phyloP scores from a whole-genome alignment of 2,329 filamentous ascomycete genomes.

The Cytospora piceae region DNA sequence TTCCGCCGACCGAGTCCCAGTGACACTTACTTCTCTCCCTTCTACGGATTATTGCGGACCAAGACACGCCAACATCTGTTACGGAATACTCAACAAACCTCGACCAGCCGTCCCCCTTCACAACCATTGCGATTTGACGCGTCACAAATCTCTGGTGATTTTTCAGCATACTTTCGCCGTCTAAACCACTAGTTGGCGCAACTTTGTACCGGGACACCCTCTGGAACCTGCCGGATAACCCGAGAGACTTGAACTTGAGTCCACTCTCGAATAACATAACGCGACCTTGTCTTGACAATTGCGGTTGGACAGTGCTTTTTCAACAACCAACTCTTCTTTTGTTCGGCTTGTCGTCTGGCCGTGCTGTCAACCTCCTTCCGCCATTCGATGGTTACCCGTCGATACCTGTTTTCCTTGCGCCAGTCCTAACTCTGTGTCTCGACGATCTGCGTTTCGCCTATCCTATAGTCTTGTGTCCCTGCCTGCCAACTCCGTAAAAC shows the following conservation, averaged over 20 bases:
- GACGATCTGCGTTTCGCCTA: neutral
- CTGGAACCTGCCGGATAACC: neutral
- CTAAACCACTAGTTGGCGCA: neutral
- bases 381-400: neutral
- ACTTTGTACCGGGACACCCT: neutral
- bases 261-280: neutral
- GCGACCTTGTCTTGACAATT: neutral
- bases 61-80: neutral
- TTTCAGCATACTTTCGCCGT: neutral
- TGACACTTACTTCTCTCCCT: constrained; percentile 2
- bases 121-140: neutral
- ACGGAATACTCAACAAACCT: too few species aligned
- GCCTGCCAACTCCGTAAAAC: neutral
- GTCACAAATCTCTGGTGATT: neutral
- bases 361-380: neutral
- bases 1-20: constrained; percentile 18
- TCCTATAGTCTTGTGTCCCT: neutral
- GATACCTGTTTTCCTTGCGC: neutral
- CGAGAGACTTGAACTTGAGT: neutral
- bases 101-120: neutral
- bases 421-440: neutral
- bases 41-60: neutral
- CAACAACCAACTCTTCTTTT: neutral
- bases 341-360: neutral
- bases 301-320: neutral